phyloP scores from a whole-genome alignment of 2,329 filamentous ascomycete species.

The Tolypocladium album region DNA sequence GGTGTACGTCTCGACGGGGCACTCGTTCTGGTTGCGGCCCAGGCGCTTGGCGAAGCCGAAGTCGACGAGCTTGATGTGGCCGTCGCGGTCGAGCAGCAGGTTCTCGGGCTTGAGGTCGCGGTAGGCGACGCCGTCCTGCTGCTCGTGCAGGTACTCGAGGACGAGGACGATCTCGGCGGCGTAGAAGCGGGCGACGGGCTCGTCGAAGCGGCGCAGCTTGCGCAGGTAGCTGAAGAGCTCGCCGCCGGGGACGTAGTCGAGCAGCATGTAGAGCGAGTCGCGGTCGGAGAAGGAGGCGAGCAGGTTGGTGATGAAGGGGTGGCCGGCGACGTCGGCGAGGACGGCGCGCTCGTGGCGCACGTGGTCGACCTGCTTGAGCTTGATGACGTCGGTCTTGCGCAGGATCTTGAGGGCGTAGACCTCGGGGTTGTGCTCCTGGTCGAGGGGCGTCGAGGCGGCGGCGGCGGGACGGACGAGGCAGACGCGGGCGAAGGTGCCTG shows the following conservation, averaged over 20 bases:
- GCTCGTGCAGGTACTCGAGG: slow-evolving; percentile 69
- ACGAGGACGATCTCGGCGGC: slow-evolving; percentile 76
- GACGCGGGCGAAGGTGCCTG: slow-evolving; percentile 69
- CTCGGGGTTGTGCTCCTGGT: slow-evolving; percentile 23
- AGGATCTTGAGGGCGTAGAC: slow-evolving; percentile 79
- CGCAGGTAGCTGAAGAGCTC: slow-evolving; percentile 79
- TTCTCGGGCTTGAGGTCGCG: slow-evolving; percentile 79
- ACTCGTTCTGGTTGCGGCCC: slow-evolving; percentile 38
- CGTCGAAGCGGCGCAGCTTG: slow-evolving; percentile 68
- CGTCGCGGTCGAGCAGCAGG: slow-evolving; percentile 63
- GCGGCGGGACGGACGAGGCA: slow-evolving; percentile 61
- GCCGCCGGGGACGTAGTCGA: slow-evolving; percentile 74
- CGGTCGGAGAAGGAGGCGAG: slow-evolving; percentile 69
- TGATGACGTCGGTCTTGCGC: slow-evolving; percentile 63
- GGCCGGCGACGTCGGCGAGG: slow-evolving; percentile 64
- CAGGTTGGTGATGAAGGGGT: slow-evolving; percentile 75
- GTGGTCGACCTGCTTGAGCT: slow-evolving; percentile 78
- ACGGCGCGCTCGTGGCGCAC: slow-evolving; percentile 75
- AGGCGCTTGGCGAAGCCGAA: slow-evolving; percentile 80
- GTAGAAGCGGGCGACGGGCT: slow-evolving; percentile 70
- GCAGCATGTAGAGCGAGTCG: slow-evolving; percentile 72
- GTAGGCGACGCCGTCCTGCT: slow-evolving; percentile 68
- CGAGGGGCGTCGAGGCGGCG: slow-evolving; percentile 28
- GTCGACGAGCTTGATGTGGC: slow-evolving; percentile 74
- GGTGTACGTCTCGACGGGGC: slow-evolving; percentile 63